A percentile compares a stretch with the other conserved stretches of the same genome.
Conservation (phyloP, 257 asterid species). For the Apocynum venetum region DNA sequence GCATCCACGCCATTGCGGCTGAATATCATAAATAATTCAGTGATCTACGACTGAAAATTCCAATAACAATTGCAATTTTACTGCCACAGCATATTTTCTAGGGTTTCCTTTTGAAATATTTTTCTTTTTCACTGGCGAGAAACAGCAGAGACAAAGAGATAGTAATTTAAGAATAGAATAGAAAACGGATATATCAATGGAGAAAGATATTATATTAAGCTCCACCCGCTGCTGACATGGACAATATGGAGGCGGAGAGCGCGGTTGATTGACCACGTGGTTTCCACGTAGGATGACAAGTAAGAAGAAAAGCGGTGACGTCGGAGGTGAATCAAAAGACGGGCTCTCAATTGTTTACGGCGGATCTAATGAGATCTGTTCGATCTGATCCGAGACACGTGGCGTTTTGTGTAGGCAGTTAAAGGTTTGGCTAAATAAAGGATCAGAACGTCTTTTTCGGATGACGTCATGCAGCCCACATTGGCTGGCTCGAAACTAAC, state of each 20-base stretch:
- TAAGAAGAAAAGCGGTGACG: neutral
- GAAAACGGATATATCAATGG: neutral
- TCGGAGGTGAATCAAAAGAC: slow-evolving; percentile 35
- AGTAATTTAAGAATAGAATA: neutral
- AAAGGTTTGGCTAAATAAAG: slow-evolving; percentile 14
- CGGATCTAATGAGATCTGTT: slow-evolving; percentile 28
- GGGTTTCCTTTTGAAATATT: slow-evolving; percentile 27
- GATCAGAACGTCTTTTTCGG: neutral
- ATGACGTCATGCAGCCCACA: slow-evolving; percentile 11
- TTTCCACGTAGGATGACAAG: slow-evolving; percentile 13
- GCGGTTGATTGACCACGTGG: neutral
- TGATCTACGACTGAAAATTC: neutral
- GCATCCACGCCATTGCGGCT: neutral
- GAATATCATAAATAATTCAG: neutral
- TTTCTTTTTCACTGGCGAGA: slow-evolving; percentile 25
- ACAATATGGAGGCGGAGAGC: slow-evolving; percentile 28
- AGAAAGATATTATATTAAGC: slow-evolving; percentile 25
- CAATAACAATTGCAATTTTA: neutral
- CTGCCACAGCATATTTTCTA: slow-evolving; percentile 13
- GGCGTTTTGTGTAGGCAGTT: slow-evolving; percentile 17
- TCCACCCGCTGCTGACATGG: slow-evolving; percentile 25
- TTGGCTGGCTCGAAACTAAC: slow-evolving; percentile 19
- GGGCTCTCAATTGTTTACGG: slow-evolving; percentile 23
- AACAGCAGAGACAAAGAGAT: slow-evolving; percentile 3
- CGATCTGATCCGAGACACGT: slow-evolving; percentile 37